phyloP scores from a whole-genome alignment of 331 rosid species.

The Dryas integrifolia region DNA sequence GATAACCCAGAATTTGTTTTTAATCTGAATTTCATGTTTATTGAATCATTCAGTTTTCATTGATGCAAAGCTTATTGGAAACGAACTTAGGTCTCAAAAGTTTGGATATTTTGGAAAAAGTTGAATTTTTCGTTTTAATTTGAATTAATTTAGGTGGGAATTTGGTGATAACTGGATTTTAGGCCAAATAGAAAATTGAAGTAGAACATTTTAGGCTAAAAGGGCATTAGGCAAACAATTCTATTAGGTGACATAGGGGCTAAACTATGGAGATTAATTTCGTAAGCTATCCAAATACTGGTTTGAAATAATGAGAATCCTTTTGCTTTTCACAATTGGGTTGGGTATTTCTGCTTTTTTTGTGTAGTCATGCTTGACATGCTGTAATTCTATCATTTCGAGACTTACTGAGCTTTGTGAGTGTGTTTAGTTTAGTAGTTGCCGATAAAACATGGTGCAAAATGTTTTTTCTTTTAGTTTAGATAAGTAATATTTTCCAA shows the following conservation, averaged over 20 bases:
- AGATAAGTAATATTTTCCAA: not conserved
- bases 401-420: not conserved
- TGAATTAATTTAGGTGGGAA: not conserved
- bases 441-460: not conserved
- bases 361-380: not conserved
- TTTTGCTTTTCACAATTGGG: not conserved
- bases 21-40: not conserved
- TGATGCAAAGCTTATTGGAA: not conserved
- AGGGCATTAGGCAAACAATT: not conserved
- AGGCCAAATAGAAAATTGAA: not conserved
- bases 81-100: not conserved
- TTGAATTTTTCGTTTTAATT: not conserved
- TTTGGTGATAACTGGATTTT: not conserved
- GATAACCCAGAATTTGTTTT: slow-evolving; percentile 11
- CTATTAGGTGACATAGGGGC: not conserved
- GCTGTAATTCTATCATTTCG: not conserved
- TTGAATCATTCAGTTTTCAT: not conserved
- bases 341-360: not conserved
- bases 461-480: not conserved
- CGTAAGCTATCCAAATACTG: not conserved
- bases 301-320: not conserved
- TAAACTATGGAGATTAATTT: slow-evolving; percentile 4
- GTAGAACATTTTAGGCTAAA: not conserved
- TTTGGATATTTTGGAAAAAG: not conserved
- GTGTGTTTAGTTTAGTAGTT: not conserved